phyloP scores from a whole-genome alignment of 2,329 filamentous ascomycete species.

The Diaporthe velutina region DNA sequence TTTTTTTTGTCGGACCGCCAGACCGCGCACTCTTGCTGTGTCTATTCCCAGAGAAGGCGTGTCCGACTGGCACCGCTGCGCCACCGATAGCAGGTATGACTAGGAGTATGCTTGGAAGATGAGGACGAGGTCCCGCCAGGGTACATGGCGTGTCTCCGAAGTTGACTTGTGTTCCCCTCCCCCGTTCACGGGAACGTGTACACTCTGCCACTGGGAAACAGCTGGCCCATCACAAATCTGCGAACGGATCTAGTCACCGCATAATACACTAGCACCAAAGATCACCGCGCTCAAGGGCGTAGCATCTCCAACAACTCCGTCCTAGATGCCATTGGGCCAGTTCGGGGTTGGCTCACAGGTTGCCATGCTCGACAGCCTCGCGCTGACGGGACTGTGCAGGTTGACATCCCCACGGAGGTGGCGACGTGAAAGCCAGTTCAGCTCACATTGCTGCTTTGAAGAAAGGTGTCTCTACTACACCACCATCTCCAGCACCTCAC shows the following conservation, averaged over 20 bases:
- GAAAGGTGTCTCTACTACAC: neutral
- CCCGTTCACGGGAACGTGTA: neutral
- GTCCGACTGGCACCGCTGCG: conserved; percentile 6
- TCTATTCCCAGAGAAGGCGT: neutral
- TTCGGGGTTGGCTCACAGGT: conserved; percentile 8
- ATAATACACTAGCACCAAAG: conserved; percentile 5
- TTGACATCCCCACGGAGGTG: conserved; percentile 12
- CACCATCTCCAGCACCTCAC: neutral
- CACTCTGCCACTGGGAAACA: neutral
- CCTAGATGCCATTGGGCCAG: neutral
- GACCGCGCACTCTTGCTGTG: conserved; percentile 18
- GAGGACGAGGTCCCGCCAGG: neutral
- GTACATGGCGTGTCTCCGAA: neutral
- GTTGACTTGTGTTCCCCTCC: neutral
- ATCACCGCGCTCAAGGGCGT: neutral
- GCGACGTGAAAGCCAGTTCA: conserved; percentile 10
- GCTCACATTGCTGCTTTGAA: neutral
- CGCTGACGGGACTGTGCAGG: conserved; percentile 13
- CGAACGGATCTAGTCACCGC: neutral
- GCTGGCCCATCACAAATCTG: neutral
- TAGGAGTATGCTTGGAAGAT: neutral
- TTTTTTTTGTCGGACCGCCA: conserved; percentile 24
- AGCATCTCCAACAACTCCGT: conserved; percentile 6
- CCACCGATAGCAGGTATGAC: neutral
- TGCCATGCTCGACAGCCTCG: conserved; percentile 22